Conservation (phyloP, 2,329 filamentous ascomycete species). For the Volutella citrinella region DNA sequence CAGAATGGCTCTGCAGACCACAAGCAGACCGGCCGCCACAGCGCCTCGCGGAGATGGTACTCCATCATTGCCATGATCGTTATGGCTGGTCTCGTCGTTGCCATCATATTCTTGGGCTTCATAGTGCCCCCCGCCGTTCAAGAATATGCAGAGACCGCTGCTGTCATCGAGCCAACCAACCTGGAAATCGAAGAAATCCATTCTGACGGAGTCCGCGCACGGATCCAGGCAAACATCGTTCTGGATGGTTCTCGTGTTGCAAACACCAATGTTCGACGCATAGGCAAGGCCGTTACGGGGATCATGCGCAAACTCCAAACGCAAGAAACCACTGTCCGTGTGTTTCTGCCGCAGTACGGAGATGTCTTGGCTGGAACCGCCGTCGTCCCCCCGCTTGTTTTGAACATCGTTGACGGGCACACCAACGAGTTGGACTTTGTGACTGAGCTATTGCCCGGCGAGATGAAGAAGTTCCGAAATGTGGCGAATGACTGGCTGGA, state of each 20-base stretch:
- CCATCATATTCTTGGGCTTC: constrained; percentile 76
- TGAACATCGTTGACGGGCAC: constrained; percentile 76
- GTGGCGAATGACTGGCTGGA: constrained; percentile 88
- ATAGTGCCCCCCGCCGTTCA: constrained; percentile 77
- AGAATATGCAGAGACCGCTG: constrained; percentile 80
- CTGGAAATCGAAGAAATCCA: constrained; percentile 86
- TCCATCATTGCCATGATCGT: constrained; percentile 70
- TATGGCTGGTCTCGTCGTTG: constrained; percentile 59
- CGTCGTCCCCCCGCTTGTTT: constrained; percentile 68
- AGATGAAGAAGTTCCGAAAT: constrained; percentile 71
- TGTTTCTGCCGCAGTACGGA: constrained; percentile 81
- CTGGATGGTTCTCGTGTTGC: constrained; percentile 76
- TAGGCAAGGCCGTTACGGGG: constrained; percentile 78
- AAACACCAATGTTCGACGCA: constrained; percentile 66
- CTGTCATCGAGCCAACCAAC: constrained; percentile 77
- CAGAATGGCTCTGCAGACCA: constrained; percentile 20
- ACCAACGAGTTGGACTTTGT: constrained; percentile 77
- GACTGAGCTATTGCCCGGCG: constrained; percentile 71
- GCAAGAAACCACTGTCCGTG: constrained; percentile 66
- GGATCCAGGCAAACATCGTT: constrained; percentile 77
- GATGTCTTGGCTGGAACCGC: constrained; percentile 76
- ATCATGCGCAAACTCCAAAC: constrained; percentile 75
- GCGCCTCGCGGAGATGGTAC: constrained; percentile 58
- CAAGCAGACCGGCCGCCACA: constrained; percentile 8
- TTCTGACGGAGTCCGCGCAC: constrained; percentile 69